Evolutionary conservation across 257 asterid species (phyloP).

Genomic region (Nicotiana paniculata): DNA sequence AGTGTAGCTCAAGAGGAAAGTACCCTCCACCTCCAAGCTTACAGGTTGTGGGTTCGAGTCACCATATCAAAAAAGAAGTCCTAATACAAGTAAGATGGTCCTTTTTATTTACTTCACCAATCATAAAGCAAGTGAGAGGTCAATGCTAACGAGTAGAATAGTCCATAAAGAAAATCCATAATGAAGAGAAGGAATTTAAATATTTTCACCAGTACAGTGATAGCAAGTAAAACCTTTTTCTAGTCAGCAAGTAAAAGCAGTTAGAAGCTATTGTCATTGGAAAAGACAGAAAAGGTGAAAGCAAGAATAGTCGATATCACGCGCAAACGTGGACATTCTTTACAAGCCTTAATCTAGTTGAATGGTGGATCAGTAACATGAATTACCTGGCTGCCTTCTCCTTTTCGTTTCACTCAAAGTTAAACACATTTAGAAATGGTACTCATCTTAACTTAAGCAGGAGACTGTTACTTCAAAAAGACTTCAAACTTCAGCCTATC

Average conservation of each 20-base stretch:
- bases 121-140: constrained; percentile 1
- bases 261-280: neutral
- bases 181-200: too few relatives aligned
- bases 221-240: neutral
- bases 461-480: neutral
- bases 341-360: neutral
- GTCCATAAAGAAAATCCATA: neutral
- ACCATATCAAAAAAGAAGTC: too few relatives aligned
- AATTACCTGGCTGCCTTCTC: constrained; percentile 6
- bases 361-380: neutral
- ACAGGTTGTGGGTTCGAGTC: too few relatives aligned
- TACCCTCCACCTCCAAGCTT: too few relatives aligned
- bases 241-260: neutral
- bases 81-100: neutral
- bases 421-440: neutral
- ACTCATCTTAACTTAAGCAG: neutral
- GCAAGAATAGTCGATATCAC: neutral
- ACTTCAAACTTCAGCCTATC: neutral
- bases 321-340: neutral
- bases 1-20: too few relatives aligned
- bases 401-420: neutral
- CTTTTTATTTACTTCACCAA: neutral
- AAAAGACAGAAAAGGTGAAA: neutral
- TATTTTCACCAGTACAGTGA: neutral
- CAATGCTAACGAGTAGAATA: neutral